Evolutionary conservation across 805 yeast species (phyloP), one percentile per base, ranked within the genome.

Genomic region (Clavispora fructus): DNA sequence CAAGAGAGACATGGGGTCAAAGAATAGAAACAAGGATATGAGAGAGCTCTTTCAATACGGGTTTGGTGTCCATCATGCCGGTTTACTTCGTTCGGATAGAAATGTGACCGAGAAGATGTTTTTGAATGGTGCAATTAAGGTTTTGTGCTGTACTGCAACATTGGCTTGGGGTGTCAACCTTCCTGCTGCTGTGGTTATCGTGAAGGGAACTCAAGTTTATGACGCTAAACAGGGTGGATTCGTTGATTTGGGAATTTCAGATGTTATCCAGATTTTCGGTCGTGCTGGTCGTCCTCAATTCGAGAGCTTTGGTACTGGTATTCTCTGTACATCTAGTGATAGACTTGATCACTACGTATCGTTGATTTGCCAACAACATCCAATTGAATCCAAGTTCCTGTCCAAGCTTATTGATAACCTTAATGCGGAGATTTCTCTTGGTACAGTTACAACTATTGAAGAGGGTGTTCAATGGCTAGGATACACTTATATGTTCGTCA

Each of bases 221-320:
- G 95, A 94, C 61, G 77, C 98, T 0, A 88, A 91, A 61, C 85
- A 85, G 44, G 99, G 99, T 75, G 99, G 99, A 0, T 88, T 83
- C 59, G 80, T 85, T 2, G 99, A 94, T 61, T 71, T 95, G 35
- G 98, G 98, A 1, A 92, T 94, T 14, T 86, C 97, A 0, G 99
- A 94, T 68, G 96, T 94, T 35, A 86, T 95, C 50, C 99, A 94
- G 71, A 94, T 94, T 54, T 94, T 94, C 69, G 99, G 99, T 56
- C 86, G 99, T 71, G 99, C 99, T 26, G 99, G 99, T 68, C 82
- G 99, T 67, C 99, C 99, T 0, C 99, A 95, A 57, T 94, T 81
- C 65, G 96, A 92, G 55, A 80, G 80, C 46, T 84, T 78, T 59
- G 99, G 99, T 74, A 87, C 92, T 2, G 98, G 98, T 72, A 82